Base-by-base conservation (phyloP, 805 yeast species). In the Wickerhamomyces alni region DNA sequence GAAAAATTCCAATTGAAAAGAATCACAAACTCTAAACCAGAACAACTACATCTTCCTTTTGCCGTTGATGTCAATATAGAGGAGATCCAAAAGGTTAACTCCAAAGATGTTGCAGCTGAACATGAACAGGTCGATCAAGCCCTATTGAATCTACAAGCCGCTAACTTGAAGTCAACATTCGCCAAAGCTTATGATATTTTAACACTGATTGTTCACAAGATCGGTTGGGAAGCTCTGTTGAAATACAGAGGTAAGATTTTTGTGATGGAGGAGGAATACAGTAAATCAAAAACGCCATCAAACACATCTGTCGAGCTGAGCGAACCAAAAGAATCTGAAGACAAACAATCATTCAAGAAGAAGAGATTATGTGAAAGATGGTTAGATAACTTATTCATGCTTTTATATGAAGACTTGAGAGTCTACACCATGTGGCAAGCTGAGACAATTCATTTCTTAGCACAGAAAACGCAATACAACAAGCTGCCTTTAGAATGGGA, bases 341-440 rank as follows among this genome's bases (percentile, higher is more conserved):
- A 48, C 4, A 43, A 39, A 1, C 57, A 61, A 33, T 80, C 77
- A 19, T 75, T 81, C 58, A 79, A 73, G 50, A 72, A 75, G 55
- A 80, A 80, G 52, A 62, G 86, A 54, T 65, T 80, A 31, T 80
- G 87, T 63, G 87, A 80, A 56, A 69, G 86, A 52, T 80, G 87
- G 87, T 65, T 80, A 43, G 87, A 80, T 59, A 79, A 79, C 54
- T 59, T 80, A 43, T 80, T 80, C 55, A 77, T 80, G 84, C 55
- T 80, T 8, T 59, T 80, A 28, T 80, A 80, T 52, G 87, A 80
- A 51, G 95, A 85, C 56, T 69, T 85, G 52, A 70, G 84, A 54
- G 79, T 86, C 1, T 91, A 85, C 58, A 87, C 96, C 1, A 75
- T 87, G 72, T 91, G 96, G 93, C 89, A 88, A 58, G 88, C 96